Base-by-base conservation (phyloP, 768 basidiomycete species). In the Rhizopogon vesiculosus region DNA sequence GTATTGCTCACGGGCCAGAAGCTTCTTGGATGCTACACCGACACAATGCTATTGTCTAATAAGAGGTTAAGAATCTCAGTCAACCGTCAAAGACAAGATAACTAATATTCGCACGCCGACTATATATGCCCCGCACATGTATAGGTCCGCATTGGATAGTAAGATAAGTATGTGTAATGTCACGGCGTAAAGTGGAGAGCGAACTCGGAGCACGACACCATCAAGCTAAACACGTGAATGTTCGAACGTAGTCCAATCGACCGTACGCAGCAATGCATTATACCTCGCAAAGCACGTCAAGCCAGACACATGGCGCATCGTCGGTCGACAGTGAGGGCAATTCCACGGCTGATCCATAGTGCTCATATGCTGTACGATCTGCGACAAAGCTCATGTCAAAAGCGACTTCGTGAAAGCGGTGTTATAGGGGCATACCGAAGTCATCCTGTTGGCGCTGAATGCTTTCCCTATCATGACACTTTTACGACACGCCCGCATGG, bases 381-480 rank as follows among this genome's bases (percentile, higher is more conserved):
- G 63, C 50, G 46, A 31, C 41, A 25, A n/a, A 42, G 25, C 42
- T 18, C 42, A 19, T 2, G 35, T 33, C 15, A 22, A 28, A 12
- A 41, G n/a, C 9, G 40, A 48, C 42, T 8, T 22, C 19, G 48
- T 13, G 3, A 25, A 16, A 53, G 28, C 10, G 8, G 33, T 22
- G 12, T 9, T 33, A 39, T 15, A 22, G 13, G 25, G 19, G 22
- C 40, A 12, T 62, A 91, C 88, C 57, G 76, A 65, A 18, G 76
- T 80, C 96, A 99, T 98, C 64, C 91, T 91, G 15, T 74, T 69
- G 56, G 71, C 76, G 39, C 80, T 93, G 57, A 98, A 76, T 12
- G 93, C 78, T 74, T 83, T 91, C 3, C 97, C 95, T 43, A 98
- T 79, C 97, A 98, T 99, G 42, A 97, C 86, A 69, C 94, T 98